Evolutionary conservation across 192 early-diverging fungal genomes (phyloP).

Genomic region (Podila epicladia): DNA sequence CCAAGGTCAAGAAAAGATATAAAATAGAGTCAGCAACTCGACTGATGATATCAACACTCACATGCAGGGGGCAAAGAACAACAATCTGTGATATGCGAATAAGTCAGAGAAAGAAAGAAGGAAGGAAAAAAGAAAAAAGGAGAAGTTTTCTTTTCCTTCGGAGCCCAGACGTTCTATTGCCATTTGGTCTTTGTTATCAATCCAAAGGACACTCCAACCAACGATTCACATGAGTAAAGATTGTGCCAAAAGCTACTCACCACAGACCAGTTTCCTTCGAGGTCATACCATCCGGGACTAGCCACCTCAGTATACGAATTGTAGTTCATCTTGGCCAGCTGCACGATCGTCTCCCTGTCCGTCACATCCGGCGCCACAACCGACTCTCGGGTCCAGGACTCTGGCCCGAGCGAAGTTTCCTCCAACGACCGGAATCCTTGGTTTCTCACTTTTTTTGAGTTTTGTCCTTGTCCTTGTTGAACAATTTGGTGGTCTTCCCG

Average conservation of each 20-base stretch:
- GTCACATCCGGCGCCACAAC: slow-evolving; percentile 72
- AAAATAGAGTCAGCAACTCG: too few relatives aligned
- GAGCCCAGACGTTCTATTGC: too few relatives aligned
- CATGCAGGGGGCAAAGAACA: not conserved
- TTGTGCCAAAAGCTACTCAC: slow-evolving; percentile 32
- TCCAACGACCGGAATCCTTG: slow-evolving; percentile 32
- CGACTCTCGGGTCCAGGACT: slow-evolving; percentile 25
- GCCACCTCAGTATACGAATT: slow-evolving; percentile 83
- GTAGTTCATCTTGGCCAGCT: slow-evolving; percentile 82
- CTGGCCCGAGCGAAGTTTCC: slow-evolving; percentile 21
- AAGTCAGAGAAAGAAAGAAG: not conserved
- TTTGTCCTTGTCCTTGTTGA: slow-evolving; percentile 13
- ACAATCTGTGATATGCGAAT: not conserved
- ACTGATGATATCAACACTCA: too few relatives aligned
- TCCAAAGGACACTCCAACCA: too few relatives aligned
- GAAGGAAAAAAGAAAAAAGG: not conserved
- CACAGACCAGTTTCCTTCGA: slow-evolving; percentile 71
- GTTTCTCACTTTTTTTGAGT: slow-evolving; percentile 11
- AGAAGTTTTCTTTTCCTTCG: not conserved
- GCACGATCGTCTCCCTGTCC: slow-evolving; percentile 76
- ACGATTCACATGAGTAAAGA: too few relatives aligned
- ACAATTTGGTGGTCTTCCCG: not conserved
- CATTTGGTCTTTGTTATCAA: too few relatives aligned
- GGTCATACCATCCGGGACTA: slow-evolving; percentile 72
- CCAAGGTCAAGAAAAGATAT: not conserved